Percentiles rank a stretch among this genome's conserved stretches.
Evolutionary conservation across 2,329 filamentous ascomycete genomes (phyloP).

Genomic region (Fusarium circinatum): DNA sequence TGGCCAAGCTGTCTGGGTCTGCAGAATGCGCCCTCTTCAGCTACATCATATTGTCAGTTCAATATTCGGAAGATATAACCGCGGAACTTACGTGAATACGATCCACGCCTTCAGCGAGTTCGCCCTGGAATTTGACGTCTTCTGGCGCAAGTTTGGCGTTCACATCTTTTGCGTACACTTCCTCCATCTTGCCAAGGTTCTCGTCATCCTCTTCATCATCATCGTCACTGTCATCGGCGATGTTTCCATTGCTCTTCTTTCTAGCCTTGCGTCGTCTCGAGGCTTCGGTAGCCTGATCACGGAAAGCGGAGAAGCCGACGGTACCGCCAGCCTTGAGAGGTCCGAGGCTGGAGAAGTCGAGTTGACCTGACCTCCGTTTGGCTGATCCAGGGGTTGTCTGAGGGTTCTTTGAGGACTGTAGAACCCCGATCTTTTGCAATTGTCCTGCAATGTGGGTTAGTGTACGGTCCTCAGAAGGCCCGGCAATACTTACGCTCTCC

Average conservation of each 20-base stretch:
- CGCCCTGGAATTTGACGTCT: constrained; percentile 76
- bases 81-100: constrained; percentile 75
- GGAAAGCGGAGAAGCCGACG: constrained; percentile 89
- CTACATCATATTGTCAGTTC: constrained; percentile 54
- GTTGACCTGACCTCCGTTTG: constrained; percentile 85
- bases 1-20: constrained; percentile 66
- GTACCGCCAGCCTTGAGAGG: constrained; percentile 88
- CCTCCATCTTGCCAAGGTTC: constrained; percentile 72
- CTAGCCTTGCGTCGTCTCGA: constrained; percentile 65
- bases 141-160: constrained; percentile 72
- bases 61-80: not conserved
- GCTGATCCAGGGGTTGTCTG: constrained; percentile 68
- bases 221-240: constrained; percentile 78
- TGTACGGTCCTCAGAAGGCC: not conserved
- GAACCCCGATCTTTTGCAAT: constrained; percentile 94
- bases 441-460: constrained; percentile 71
- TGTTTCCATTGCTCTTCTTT: constrained; percentile 74
- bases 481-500: constrained; percentile 80
- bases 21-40: constrained; percentile 84
- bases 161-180: constrained; percentile 70
- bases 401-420: constrained; percentile 73
- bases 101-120: constrained; percentile 82
- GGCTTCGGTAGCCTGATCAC: constrained; percentile 71
- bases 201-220: constrained; percentile 74
- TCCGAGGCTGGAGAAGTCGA: constrained; percentile 86